Evolutionary conservation across 2,329 filamentous ascomycete species (phyloP).

Genomic region (Cadophora sp.): DNA sequence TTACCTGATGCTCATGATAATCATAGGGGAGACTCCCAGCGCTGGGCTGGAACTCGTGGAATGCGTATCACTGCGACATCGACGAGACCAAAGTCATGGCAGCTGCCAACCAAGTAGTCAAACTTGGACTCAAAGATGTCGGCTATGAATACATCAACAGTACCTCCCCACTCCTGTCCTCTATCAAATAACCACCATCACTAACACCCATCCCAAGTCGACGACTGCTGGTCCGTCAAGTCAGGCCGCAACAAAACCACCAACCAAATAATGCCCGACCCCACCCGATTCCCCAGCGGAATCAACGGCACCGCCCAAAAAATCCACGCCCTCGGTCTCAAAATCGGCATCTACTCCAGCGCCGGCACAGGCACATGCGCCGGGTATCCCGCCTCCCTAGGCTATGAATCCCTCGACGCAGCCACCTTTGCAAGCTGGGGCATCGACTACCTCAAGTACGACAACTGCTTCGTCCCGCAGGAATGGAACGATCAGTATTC

Average conservation of each 20-base stretch:
- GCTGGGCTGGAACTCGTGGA: constrained; percentile 58
- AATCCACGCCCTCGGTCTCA: constrained; percentile 63
- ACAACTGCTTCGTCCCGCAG: constrained; percentile 57
- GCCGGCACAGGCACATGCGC: constrained; percentile 49
- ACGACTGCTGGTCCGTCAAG: constrained; percentile 66
- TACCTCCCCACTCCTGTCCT: constrained; percentile 16
- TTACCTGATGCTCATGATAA: background rate
- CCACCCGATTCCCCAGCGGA: constrained; percentile 61
- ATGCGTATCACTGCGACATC: constrained; percentile 57
- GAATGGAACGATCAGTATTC: constrained; percentile 49
- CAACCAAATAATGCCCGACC: constrained; percentile 53
- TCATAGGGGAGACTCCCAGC: constrained; percentile 36
- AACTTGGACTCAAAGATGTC: constrained; percentile 54
- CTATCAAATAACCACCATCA: background rate
- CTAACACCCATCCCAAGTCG: constrained; percentile 45
- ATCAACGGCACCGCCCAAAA: constrained; percentile 59
- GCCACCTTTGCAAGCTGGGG: constrained; percentile 63
- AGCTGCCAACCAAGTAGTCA: constrained; percentile 54
- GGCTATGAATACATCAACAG: constrained; percentile 64
- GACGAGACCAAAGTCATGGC: constrained; percentile 53
- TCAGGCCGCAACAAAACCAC: constrained; percentile 50
- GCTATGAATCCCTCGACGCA: constrained; percentile 63
- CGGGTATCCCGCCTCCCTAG: constrained; percentile 55
- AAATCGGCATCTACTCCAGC: constrained; percentile 68
- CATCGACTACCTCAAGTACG: constrained; percentile 65